phyloP scores from a whole-genome alignment of 306 rosid genomes.

The Vigna nakashimae region DNA sequence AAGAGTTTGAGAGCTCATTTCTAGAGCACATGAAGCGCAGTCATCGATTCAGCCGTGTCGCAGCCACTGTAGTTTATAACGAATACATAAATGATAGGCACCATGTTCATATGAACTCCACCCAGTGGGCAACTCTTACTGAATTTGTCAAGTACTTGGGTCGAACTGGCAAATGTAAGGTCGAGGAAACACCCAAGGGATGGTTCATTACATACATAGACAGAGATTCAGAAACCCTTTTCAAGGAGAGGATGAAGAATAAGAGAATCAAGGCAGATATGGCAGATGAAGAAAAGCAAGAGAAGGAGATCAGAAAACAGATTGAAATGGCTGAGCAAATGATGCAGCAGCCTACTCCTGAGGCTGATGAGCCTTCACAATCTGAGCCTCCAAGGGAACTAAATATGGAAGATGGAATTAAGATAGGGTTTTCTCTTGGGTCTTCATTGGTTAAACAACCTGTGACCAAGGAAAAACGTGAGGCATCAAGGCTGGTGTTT shows the following conservation, averaged over 20 bases:
- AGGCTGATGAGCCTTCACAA: slow-evolving; percentile 48
- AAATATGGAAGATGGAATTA: slow-evolving; percentile 67
- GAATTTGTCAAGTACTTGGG: slow-evolving; percentile 91
- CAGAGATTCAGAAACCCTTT: slow-evolving; percentile 77
- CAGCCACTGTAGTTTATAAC: slow-evolving; percentile 91
- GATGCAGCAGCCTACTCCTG: slow-evolving; percentile 49
- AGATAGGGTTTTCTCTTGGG: slow-evolving; percentile 80
- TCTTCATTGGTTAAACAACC: slow-evolving; percentile 54
- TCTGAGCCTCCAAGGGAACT: slow-evolving; percentile 56
- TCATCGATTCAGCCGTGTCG: slow-evolving; percentile 87
- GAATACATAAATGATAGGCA: slow-evolving; percentile 85
- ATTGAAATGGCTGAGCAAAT: slow-evolving; percentile 76
- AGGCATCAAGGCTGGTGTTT: slow-evolving; percentile 57
- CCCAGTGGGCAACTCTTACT: slow-evolving; percentile 82
- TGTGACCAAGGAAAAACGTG: slow-evolving; percentile 53
- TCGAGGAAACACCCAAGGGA: slow-evolving; percentile 95
- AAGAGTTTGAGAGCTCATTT: slow-evolving; percentile 75
- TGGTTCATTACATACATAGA: slow-evolving; percentile 94
- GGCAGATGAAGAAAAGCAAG: slow-evolving; percentile 91
- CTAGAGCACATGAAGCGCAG: slow-evolving; percentile 91
- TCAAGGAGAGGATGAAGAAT: slow-evolving; percentile 81
- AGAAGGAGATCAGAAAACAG: slow-evolving; percentile 81
- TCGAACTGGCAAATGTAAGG: slow-evolving; percentile 81
- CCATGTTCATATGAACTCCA: slow-evolving; percentile 90
- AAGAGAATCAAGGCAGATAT: slow-evolving; percentile 72